Evolutionary conservation across 2,329 filamentous ascomycete genomes (phyloP), one percentile per base, ranked within the genome.

Genomic region (Aquanectria penicillioides): DNA sequence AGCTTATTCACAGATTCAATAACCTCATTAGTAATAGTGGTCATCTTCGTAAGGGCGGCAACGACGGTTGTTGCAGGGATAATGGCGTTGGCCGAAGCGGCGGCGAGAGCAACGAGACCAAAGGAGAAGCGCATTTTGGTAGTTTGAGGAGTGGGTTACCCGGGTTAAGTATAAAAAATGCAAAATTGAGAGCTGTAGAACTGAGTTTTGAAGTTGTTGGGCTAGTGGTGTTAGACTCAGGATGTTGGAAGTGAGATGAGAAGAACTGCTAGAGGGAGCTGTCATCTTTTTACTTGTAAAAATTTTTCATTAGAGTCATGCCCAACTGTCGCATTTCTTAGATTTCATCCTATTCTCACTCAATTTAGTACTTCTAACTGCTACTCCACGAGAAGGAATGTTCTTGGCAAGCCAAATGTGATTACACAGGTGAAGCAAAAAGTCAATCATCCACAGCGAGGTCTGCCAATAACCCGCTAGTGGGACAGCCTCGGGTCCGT

Each of bases 91-190:
- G 38, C 49, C 38, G 20, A 28, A 23, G 38, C 29, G 29, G 38
- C 49, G 9, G 11, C 17, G 38, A 53, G n/a, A 11, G 49, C 20
- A 36, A 44, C 9, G 12, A 53, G 11, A 28, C 29, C 38, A 22
- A 37, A n/a, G 8, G 49, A 44, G 28, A 53, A 53, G 12, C 37
- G 37, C 49, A 53, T 53, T 7, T 22, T 37, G 15, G 28, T 22
- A 25, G 25, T n/a, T 50, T 8, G 12, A 8, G 12, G 3, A 15
- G 31, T 34, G 3, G 6, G 9, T 10, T n/a, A n/a, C 6, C n/a
- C n/a, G n/a, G n/a, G n/a, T n/a, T n/a, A n/a, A n/a, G n/a, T n/a
- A n/a, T n/a, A n/a, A n/a, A n/a, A n/a, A n/a, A n/a, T n/a, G n/a
- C n/a, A n/a, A n/a, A n/a, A n/a, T n/a, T 4, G 34, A 37, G 34